Conservation (phyloP, 768 basidiomycete genomes). For the Serendipita sp. region DNA sequence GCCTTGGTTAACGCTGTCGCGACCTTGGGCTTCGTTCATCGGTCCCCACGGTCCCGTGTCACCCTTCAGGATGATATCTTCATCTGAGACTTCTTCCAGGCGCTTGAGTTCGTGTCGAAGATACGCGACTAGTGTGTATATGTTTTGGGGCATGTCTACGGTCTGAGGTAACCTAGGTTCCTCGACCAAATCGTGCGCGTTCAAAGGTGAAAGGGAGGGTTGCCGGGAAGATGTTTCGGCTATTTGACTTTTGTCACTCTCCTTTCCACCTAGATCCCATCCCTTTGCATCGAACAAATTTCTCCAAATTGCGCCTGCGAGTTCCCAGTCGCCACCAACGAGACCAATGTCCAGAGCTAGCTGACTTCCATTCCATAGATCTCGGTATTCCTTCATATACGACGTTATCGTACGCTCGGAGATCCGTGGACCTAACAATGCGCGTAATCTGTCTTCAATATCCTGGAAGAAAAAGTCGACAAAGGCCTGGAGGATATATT, state of each 20-base stretch:
- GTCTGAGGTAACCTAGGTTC: constrained; percentile 1
- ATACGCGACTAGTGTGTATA: constrained; percentile 55
- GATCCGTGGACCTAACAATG: constrained; percentile 41
- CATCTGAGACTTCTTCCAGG: constrained; percentile 40
- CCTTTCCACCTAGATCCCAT: neutral
- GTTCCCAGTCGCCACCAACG: constrained; percentile 56
- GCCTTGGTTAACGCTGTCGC: neutral
- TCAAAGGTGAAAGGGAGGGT: constrained; percentile 8
- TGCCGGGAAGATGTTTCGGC: constrained; percentile 6
- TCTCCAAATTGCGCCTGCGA: constrained; percentile 82
- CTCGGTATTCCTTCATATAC: constrained; percentile 76
- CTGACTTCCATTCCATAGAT: constrained; percentile 77
- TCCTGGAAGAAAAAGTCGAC: constrained; percentile 94
- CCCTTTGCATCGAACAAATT: constrained; percentile 79
- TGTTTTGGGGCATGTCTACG: constrained; percentile 54
- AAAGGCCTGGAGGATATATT: constrained; percentile 57
- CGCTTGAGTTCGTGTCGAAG: constrained; percentile 54
- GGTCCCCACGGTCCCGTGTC: constrained; percentile 18
- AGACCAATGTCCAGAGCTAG: constrained; percentile 67
- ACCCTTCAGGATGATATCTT: constrained; percentile 19
- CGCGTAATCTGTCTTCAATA: constrained; percentile 75
- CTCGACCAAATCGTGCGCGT: constrained; percentile 10
- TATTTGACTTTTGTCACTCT: neutral
- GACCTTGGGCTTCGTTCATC: neutral
- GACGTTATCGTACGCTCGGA: constrained; percentile 66